Evolutionary conservation across 202 grass and related monocot species (phyloP), one percentile per base, ranked within the genome.

Genomic region (Zoysia matrella): DNA sequence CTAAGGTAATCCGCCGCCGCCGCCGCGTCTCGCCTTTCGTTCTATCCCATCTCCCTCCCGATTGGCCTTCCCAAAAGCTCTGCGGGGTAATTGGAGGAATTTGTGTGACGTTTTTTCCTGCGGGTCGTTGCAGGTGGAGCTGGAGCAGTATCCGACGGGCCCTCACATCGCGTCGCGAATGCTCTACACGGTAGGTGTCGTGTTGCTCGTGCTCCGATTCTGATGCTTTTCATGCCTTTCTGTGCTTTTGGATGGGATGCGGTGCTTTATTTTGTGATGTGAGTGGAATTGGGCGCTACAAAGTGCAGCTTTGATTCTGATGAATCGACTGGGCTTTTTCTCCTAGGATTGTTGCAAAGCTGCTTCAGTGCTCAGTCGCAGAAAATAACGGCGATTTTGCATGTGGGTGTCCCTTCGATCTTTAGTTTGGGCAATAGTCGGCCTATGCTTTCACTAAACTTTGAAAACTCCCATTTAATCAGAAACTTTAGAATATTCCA

Each of bases 81-180:
- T n/a, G 22, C 22, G 39, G 43, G 56, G 16, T 16, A 63, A 47
- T 55, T 39, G 12, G 22, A 50, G 53, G 14, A 76, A 61, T 80
- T 41, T 14, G 11, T 60, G 55, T 22, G 22, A 75, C 51, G 51
- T 41, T 56, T 88, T 82, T 53, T 11, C 18, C 48, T 22, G 9
- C 30, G 77, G 15, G 74, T 49, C 65, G 66, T 14, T 86, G 84
- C 77, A 98, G 92, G 82, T 95, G 65, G 95, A 93, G 73, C 86
- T 98, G 92, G 95, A 98, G 82, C 95, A 98, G 78, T 98, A 98
- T 45, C 90, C 92, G 7, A 98, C 95, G 71, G 90, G 95, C 62
- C 77, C 92, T 50, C 95, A 95, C 81, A 98, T 98, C 73, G 95
- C 95, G 45, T 98, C 95, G 43, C 85, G 92, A 77, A 87, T 98